A percentile compares a stretch with the other conserved stretches of the same genome.
Evolutionary conservation across 2,329 filamentous ascomycete species (phyloP).

Genomic region (Trichoderma cornu-damae): DNA sequence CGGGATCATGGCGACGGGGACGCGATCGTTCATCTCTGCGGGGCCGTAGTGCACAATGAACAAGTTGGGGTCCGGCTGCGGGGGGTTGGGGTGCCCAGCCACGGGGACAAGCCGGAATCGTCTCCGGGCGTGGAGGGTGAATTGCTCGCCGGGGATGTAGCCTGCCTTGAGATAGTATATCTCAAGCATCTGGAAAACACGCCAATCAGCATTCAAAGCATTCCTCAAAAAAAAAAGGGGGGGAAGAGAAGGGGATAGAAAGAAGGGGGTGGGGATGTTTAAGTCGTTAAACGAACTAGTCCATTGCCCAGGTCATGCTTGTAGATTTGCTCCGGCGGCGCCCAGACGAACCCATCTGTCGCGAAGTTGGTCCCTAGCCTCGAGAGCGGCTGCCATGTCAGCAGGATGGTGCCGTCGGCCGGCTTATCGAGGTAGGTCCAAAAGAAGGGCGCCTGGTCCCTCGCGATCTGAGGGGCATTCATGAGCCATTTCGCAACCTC

Average conservation of each 20-base stretch:
- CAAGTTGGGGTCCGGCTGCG: constrained; percentile 70
- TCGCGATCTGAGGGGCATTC: constrained; percentile 77
- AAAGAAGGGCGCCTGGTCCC: constrained; percentile 78
- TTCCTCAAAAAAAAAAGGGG: constrained; percentile 5
- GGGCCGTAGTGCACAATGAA: constrained; percentile 91
- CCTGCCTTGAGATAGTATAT: constrained; percentile 79
- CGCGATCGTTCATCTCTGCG: constrained; percentile 65
- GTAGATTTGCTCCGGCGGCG: constrained; percentile 70
- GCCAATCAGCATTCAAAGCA: not conserved
- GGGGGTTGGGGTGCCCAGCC: constrained; percentile 63
- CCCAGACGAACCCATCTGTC: constrained; percentile 91
- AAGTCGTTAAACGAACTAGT: constrained; percentile 45
- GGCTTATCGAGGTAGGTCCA: constrained; percentile 90
- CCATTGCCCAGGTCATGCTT: constrained; percentile 65
- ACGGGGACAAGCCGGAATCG: constrained; percentile 79
- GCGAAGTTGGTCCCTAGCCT: constrained; percentile 69
- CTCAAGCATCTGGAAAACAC: constrained; percentile 68
- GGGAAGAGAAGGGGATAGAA: too few species aligned
- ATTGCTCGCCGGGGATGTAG: constrained; percentile 68
- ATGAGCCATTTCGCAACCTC: constrained; percentile 81
- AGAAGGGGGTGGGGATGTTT: too few species aligned
- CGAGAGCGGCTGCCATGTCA: constrained; percentile 82
- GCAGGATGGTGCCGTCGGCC: constrained; percentile 71
- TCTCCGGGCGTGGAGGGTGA: constrained; percentile 71
- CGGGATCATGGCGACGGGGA: constrained; percentile 64